A percentile compares a stretch with the other conserved stretches of the same genome.
phyloP scores from a whole-genome alignment of 2,329 filamentous ascomycete genomes.

The Aspergillus glaucus region DNA sequence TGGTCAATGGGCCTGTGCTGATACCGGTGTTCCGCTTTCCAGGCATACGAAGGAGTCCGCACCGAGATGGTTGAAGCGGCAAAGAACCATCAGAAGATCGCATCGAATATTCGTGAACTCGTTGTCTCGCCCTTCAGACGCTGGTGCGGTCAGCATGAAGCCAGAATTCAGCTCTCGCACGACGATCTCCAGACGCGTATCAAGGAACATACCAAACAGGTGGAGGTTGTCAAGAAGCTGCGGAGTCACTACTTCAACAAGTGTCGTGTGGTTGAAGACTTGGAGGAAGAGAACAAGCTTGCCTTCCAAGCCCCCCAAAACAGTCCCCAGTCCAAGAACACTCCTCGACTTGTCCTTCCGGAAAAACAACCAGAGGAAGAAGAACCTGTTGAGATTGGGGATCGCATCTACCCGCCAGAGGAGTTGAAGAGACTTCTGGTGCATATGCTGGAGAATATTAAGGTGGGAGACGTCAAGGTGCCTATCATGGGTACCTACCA shows the following conservation, averaged over 20 bases:
- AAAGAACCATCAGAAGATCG: constrained; percentile 89
- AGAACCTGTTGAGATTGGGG: constrained; percentile 81
- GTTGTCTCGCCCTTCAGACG: constrained; percentile 90
- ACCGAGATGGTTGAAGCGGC: constrained; percentile 87
- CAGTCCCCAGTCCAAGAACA: constrained; percentile 56
- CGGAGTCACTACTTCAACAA: constrained; percentile 98
- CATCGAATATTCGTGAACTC: constrained; percentile 89
- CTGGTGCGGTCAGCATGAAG: constrained; percentile 94
- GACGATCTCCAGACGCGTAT: constrained; percentile 87
- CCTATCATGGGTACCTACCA: constrained; percentile 91
- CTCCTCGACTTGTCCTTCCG: constrained; percentile 76
- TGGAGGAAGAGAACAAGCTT: constrained; percentile 97
- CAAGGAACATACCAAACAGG: constrained; percentile 88
- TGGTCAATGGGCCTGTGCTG: neutral
- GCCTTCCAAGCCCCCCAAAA: constrained; percentile 81
- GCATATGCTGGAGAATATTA: constrained; percentile 81
- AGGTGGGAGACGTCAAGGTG: constrained; percentile 85
- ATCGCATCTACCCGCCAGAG: constrained; percentile 76
- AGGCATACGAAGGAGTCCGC: constrained; percentile 93
- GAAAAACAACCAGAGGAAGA: constrained; percentile 65
- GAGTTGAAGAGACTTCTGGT: constrained; percentile 84
- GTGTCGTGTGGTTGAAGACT: constrained; percentile 87
- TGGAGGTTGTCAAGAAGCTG: constrained; percentile 83
- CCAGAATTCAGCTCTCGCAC: constrained; percentile 85
- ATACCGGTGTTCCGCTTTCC: constrained; percentile 3